Base-by-base conservation (phyloP, 805 yeast genomes). In the Yarrowia hollandica region DNA sequence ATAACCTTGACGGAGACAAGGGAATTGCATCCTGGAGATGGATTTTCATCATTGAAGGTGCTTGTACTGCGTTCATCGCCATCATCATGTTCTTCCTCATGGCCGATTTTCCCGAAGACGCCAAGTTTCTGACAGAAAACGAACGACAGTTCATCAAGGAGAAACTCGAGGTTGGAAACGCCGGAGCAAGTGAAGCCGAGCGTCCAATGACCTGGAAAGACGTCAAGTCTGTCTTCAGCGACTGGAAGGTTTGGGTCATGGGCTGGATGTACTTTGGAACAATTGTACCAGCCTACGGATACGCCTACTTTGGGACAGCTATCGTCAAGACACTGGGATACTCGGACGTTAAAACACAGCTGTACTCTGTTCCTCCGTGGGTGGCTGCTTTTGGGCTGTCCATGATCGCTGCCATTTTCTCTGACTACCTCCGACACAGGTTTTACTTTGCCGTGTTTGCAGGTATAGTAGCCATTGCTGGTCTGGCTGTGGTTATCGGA, bases 281-380 rank as follows among this genome's bases (percentile, higher is more conserved):
- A 58, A 79, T 85, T 65, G 80, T 85, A 61, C 89, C 90, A 15
- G 78, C 89, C 18, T 86, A 86, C 65, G 86, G 89, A 39, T 85
- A 84, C 66, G 90, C 90, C 9, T 85, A 81, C 69, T 85, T 85
- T 69, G 84, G 90, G 14, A 83, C 88, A 39, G 75, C 85, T 21
- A 85, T 85, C 67, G 83, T 85, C 67, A 74, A 74, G 56, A 71
- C 79, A 35, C 74, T 85, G 73, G 85, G 86, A 14, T 78, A 84
- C 74, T 78, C 88, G 2, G 84, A 88, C 2, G 85, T 83, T 65
- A 75, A 80, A 60, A 92, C 95, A 11, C 90, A 90, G 71, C 80
- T 85, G 59, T 85, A 84, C 72, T 86, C 96, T 0, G 88, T 90
- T 52, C 90, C 89, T 65, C 95, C 96, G 15, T 90, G 95, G 91